Conservation (phyloP, 805 yeast species). For the Isabelozyma heimii region DNA sequence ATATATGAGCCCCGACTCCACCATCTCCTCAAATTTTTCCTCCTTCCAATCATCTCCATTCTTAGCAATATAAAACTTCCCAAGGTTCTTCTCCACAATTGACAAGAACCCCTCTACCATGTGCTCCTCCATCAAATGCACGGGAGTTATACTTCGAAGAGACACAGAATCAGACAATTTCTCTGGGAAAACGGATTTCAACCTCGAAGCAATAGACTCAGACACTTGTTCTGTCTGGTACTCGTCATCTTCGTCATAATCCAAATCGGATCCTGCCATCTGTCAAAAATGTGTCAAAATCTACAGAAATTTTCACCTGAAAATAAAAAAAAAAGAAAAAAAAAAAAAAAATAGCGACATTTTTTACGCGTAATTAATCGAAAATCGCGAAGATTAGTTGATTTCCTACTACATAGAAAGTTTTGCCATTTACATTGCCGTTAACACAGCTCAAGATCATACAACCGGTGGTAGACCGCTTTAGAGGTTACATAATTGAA, state of each 20-base stretch:
- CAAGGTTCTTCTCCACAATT: conserved; percentile 27
- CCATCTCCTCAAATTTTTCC: conserved; percentile 44
- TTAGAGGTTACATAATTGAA: neutral
- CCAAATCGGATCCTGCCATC: neutral
- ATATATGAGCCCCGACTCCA: conserved; percentile 46
- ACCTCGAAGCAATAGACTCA: conserved; percentile 5
- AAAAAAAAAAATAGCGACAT: no score
- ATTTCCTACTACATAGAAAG: no score
- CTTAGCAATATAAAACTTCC: conserved; percentile 18
- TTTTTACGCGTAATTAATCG: no score
- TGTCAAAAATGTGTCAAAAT: neutral
- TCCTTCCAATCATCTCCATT: conserved; percentile 41
- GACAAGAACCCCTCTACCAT: conserved; percentile 12
- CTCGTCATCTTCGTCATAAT: conserved; percentile 12
- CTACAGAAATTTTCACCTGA: neutral
- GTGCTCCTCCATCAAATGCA: conserved; percentile 1
- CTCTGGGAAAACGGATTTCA: conserved; percentile 6
- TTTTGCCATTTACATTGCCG: neutral
- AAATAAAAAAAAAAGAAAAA: no score
- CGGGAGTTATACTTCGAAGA: conserved; percentile 1
- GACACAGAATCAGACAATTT: neutral
- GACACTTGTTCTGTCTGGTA: conserved; percentile 12
- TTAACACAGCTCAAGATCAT: no score
- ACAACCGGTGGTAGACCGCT: no score
- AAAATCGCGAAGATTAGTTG: no score